These are phyloP conservation scores for Ophioceras dolichostomum DNA, from an alignment of 2,329 filamentous ascomycete species.

Conservation along the genomic window DNA sequence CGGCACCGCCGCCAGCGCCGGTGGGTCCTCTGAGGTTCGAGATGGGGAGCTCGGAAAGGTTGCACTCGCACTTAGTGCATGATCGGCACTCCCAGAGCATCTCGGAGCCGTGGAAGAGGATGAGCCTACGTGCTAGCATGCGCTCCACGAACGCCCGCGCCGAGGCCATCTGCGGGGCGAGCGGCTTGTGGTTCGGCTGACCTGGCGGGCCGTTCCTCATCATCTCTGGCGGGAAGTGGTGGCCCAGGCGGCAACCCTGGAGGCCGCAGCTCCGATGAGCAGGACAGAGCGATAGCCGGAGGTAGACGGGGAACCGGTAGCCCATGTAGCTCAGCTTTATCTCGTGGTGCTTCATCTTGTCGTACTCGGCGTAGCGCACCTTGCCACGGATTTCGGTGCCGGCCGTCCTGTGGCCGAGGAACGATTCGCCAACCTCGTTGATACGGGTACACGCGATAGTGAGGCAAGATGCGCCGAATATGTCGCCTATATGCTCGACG, in stretches of 20 bases:
- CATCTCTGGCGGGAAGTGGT: not conserved
- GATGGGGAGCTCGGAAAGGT: not conserved
- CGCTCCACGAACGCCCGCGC: constrained; percentile 1
- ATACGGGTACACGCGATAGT: not conserved
- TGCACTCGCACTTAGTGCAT: constrained; percentile 1
- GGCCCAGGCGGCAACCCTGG: not conserved
- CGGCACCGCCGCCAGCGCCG: not conserved
- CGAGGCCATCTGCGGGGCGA: not conserved
- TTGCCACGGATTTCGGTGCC: not conserved
- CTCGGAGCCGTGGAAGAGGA: constrained; percentile 1
- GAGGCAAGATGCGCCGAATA: not conserved
- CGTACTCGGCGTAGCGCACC: not conserved
- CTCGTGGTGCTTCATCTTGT: constrained; percentile 1
- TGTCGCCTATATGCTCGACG: not conserved
- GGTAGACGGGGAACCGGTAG: constrained; percentile 1
- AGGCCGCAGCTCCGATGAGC: not conserved
- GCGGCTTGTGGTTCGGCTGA: not conserved
- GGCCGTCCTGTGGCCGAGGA: not conserved
- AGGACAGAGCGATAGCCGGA: not conserved
- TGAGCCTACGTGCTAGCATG: not conserved
- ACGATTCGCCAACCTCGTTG: not conserved
- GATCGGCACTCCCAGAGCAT: constrained; percentile 1
- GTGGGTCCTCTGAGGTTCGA: not conserved
- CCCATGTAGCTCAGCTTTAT: not conserved
- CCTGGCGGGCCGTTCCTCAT: not conserved